Percentiles rank a stretch among this genome's conserved stretches.
phyloP scores from a whole-genome alignment of 2,329 filamentous ascomycete genomes.

The Metarhizium guizhouense region DNA sequence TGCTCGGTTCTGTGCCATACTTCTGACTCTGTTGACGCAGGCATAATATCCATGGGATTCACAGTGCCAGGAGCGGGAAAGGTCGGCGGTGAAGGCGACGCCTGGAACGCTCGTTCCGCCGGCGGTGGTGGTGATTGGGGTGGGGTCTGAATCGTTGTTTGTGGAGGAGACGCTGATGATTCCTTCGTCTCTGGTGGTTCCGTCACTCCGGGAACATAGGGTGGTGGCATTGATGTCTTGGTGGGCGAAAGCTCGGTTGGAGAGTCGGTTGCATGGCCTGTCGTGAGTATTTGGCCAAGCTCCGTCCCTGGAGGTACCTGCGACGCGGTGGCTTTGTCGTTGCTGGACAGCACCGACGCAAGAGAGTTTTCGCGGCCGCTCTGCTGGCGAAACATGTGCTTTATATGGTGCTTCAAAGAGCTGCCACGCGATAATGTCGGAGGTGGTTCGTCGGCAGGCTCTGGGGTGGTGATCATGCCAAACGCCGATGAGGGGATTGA shows the following conservation, averaged over 20 bases:
- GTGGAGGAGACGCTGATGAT: not conserved
- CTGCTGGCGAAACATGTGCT: conserved; percentile 26
- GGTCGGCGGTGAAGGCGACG: conserved; percentile 20
- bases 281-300: conserved; percentile 4
- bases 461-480: conserved; percentile 25
- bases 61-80: conserved; percentile 37
- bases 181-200: conserved; percentile 8
- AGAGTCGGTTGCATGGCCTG: conserved; percentile 17
- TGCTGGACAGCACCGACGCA: conserved; percentile 10
- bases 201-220: conserved; percentile 7
- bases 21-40: conserved; percentile 28
- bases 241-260: conserved; percentile 19
- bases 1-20: conserved; percentile 28
- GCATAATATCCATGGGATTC: conserved; percentile 47
- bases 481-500: conserved; percentile 32
- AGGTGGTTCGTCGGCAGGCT: conserved; percentile 2
- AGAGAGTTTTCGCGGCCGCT: conserved; percentile 21
- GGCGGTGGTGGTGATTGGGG: conserved; percentile 1
- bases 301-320: not conserved
- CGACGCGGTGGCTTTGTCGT: conserved; percentile 5
- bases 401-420: conserved; percentile 26
- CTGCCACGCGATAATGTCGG: conserved; percentile 22
- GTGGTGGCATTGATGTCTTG: conserved; percentile 4
- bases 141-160: not conserved
- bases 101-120: conserved; percentile 7